Base-by-base conservation (phyloP, 202 grass and related monocot species). In the Miscanthus sacchariflorus region DNA sequence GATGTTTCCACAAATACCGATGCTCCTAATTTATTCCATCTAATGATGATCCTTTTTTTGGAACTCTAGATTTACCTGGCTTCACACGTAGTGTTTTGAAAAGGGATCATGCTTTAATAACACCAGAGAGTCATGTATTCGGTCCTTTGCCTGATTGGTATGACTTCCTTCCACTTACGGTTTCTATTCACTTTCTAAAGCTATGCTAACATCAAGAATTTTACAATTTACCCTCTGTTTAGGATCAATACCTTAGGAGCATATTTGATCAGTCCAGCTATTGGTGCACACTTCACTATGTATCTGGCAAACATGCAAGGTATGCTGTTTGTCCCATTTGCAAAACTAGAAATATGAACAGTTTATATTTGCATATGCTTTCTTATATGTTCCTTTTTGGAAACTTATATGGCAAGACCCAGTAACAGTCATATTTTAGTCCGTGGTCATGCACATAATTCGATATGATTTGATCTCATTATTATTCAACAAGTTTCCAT, bases 291-390 rank as follows among this genome's bases (percentile, higher is more conserved):
- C 76, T 96, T 99, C 85, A 90, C 88, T 21, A 96, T 99, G 94
- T 96, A 95, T 84, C 87, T 99, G 75, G 88, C 94, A 93, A 99
- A 92, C 75, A 96, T 99, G 96, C 91, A 95, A 92, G 94, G 96
- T 95, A 89, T 90, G 71, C 10, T 50, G 83, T 77, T 82, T 70
- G 9, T 74, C 65, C 43, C 36, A 63, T 52, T 64, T 84, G 36
- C 76, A 78, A 76, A 74, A 64, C 23, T 86, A 63, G 38, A 89
- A 54, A 65, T 35, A 63, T 67, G 80, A 73, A 87, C 78, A 33
- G 28, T 68, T 59, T 7, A 71, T 81, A 27, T 27, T 24, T 50
- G 15, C 39, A 76, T 71, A 54, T 13, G 48, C 21, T 65, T 81
- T 77, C 25, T 76, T 19, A 52, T 76, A 73, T 45, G 40, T 50